Evolutionary conservation across 495 filamentous ascomycete species (phyloP), one percentile per base, ranked within the genome.

Genomic region (Oleoguttula mirabilis): DNA sequence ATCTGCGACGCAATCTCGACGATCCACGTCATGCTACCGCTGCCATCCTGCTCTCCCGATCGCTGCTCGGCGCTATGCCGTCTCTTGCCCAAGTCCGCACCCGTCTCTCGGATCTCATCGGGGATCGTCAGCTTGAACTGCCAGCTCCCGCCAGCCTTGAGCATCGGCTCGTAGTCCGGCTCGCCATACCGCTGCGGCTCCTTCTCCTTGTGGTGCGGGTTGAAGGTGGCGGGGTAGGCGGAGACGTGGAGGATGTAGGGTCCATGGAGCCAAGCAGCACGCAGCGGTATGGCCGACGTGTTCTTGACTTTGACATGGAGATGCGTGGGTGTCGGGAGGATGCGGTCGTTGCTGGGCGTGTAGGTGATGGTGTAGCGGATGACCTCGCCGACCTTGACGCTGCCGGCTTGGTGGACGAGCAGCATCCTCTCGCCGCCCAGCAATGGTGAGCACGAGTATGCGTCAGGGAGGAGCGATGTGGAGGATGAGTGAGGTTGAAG

Each of bases 331-430:
- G 82, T 73, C 2, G 90, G 92, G 5, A 88, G 75, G 51, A 94
- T 86, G 42, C 79, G 82, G 60, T 96, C 90, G 37, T 71, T 65
- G 15, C 81, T 74, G n/a, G 90, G 88, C 2, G 80, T 87, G 60
- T 98, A 98, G 8, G 85, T 95, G 21, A 95, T 63, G 10, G 87
- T 95, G 61, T 94, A 98, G 73, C 77, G 79, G 36, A 93, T 75
- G 24, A 96, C 77, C 61, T 96, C 85, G 43, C 90, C 92, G 44
- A 96, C 81, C 52, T 85, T 90, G 50, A 95, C 81, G 61, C 72
- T 84, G 49, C 88, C 88, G 30, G 75, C 66, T 60, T 95, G 88
- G 62, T 94, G 79, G 38, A 92, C 65, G 60, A 98, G 75, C 21
- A 95, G 70, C 90, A 96, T 98, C n/a, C n/a, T n/a, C n/a, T n/a